Evolutionary conservation across 1,284 basidiomycete genomes (phyloP).

Genomic region (Veloboletus limbatus): DNA sequence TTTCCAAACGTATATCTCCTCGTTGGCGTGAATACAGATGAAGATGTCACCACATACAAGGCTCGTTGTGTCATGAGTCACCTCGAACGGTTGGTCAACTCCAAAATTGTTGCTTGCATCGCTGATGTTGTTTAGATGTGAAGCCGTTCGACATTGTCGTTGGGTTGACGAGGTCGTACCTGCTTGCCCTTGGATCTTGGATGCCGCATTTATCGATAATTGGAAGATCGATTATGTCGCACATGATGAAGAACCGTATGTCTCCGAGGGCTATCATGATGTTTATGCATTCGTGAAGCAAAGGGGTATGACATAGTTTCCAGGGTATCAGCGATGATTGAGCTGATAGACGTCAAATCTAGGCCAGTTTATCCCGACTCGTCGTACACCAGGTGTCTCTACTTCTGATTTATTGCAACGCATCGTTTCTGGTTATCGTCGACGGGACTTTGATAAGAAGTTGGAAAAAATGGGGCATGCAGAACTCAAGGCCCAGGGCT

Average conservation of each 20-base stretch:
- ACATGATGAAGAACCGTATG: conserved; percentile 90
- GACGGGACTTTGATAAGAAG: conserved; percentile 86
- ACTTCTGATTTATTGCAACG: conserved; percentile 92
- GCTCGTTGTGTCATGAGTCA: conserved; percentile 83
- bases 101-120: conserved; percentile 5
- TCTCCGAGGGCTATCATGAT: conserved; percentile 72
- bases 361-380: conserved; percentile 95
- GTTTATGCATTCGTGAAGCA: conserved; percentile 84
- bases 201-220: conserved; percentile 78
- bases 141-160: conserved; percentile 88
- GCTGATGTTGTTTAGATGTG: conserved; percentile 49
- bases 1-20: conserved; percentile 89
- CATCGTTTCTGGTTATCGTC: conserved; percentile 80
- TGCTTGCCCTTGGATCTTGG: conserved; percentile 93
- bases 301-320: conserved; percentile 50
- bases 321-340: background rate
- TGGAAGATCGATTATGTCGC: conserved; percentile 95
- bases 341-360: conserved; percentile 6
- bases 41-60: conserved; percentile 75
- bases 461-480: conserved; percentile 80
- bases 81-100: conserved; percentile 65
- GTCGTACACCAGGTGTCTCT: conserved; percentile 91
- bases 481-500: conserved; percentile 61
- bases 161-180: conserved; percentile 97
- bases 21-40: conserved; percentile 87